A percentile compares a stretch with the other conserved stretches of the same genome.
Evolutionary conservation across 2,329 filamentous ascomycete species (phyloP).

Genomic region (Chalaropsis thielavioides): DNA sequence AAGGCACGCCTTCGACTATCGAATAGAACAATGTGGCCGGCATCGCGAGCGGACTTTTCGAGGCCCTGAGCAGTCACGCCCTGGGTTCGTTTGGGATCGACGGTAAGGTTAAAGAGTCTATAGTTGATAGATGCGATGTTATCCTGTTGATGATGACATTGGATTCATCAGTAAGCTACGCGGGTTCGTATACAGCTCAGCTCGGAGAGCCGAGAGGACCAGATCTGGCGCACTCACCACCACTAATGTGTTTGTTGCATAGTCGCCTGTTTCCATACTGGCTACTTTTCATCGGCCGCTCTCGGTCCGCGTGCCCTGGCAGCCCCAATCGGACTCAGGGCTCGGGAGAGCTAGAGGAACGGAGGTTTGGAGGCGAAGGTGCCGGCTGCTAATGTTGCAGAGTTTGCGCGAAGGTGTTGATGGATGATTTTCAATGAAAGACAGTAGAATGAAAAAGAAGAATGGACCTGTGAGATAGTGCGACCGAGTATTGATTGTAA

Average conservation of each 20-base stretch:
- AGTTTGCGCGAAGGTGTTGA: neutral
- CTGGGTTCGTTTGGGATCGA: slow-evolving; percentile 32
- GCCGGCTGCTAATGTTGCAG: neutral
- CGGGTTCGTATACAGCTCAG: neutral
- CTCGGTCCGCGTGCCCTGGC: slow-evolving; percentile 7
- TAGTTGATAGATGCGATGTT: slow-evolving; percentile 42
- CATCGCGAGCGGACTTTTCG: slow-evolving; percentile 35
- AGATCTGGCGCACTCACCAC: slow-evolving; percentile 31
- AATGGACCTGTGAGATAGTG: neutral
- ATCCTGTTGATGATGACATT: slow-evolving; percentile 28
- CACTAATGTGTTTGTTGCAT: slow-evolving; percentile 46
- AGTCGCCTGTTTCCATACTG: slow-evolving; percentile 50
- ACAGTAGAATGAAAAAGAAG: neutral
- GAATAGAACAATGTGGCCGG: slow-evolving; percentile 40
- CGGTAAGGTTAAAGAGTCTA: slow-evolving; percentile 38
- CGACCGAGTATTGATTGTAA: neutral
- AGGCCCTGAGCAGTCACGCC: slow-evolving; percentile 34
- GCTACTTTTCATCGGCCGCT: slow-evolving; percentile 1
- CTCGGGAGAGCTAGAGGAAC: slow-evolving; percentile 4
- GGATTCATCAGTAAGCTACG: slow-evolving; percentile 9
- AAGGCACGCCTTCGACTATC: slow-evolving; percentile 36
- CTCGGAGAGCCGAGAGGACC: neutral
- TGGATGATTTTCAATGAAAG: neutral
- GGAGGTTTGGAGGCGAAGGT: neutral
- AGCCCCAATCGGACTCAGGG: slow-evolving; percentile 17